Conservation (phyloP, 768 basidiomycete species). For the Auricularia sp. region DNA sequence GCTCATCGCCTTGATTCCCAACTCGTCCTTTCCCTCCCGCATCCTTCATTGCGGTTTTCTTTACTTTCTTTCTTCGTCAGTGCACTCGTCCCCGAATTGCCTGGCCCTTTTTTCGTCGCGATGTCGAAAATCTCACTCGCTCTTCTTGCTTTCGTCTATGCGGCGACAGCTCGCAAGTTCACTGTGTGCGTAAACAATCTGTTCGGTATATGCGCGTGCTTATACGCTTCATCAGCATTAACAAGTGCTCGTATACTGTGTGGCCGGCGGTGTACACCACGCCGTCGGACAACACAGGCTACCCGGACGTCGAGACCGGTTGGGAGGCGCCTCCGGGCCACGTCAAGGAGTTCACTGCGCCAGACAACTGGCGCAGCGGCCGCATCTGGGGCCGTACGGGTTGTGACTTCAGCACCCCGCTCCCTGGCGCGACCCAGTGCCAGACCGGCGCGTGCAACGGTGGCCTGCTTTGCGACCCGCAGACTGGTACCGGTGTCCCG, state of each 20-base stretch:
- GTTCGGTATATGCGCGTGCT: too few species aligned
- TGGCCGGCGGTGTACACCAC: slow-evolving; percentile 10
- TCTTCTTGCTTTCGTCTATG: slow-evolving; percentile 3
- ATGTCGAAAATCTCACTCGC: not conserved
- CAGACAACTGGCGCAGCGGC: slow-evolving; percentile 11
- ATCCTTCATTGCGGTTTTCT: not conserved
- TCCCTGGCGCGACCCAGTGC: slow-evolving; percentile 6
- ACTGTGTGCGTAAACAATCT: slow-evolving; percentile 1
- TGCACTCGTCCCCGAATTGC: not conserved
- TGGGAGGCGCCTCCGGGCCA: slow-evolving; percentile 9
- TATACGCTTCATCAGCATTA: not conserved
- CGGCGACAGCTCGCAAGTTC: slow-evolving; percentile 4
- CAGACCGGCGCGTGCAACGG: slow-evolving; percentile 11
- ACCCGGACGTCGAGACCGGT: slow-evolving; percentile 6
- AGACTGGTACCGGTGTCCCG: slow-evolving; percentile 11
- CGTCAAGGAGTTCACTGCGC: slow-evolving; percentile 4
- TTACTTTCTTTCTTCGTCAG: not conserved
- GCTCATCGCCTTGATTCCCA: too few species aligned
- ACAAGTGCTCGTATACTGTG: slow-evolving; percentile 4
- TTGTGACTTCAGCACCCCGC: slow-evolving; percentile 9
- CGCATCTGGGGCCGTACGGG: slow-evolving; percentile 9
- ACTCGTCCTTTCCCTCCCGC: too few species aligned
- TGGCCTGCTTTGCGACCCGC: slow-evolving; percentile 6
- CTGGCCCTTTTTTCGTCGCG: not conserved
- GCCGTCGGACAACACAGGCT: slow-evolving; percentile 1